Percentiles rank a stretch among this genome's conserved stretches.
phyloP scores from a whole-genome alignment of 2,329 filamentous ascomycete genomes.

The Scedosporium apiospermum region DNA sequence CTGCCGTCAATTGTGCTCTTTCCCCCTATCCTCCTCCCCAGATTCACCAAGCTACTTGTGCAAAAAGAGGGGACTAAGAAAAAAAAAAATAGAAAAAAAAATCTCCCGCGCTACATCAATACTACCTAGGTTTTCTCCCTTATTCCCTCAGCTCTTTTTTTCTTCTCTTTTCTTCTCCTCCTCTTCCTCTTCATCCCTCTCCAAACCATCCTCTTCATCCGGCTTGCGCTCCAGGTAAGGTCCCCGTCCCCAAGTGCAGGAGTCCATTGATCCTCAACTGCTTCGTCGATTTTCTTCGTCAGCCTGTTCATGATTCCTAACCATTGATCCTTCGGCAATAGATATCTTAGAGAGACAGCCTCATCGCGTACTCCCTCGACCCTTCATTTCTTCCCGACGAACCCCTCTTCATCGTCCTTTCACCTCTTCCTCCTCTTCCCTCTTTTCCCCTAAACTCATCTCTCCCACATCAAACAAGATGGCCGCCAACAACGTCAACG shows the following conservation, averaged over 20 bases:
- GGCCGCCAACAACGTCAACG: slow-evolving; percentile 39
- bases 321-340: neutral
- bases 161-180: slow-evolving; percentile 14
- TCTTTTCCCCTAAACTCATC: slow-evolving; percentile 8
- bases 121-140: neutral
- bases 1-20: neutral
- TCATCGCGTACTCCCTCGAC: neutral
- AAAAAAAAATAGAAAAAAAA: neutral
- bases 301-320: neutral
- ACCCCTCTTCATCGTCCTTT: slow-evolving; percentile 9
- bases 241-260: neutral
- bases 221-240: slow-evolving; percentile 3
- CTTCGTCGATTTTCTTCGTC: neutral
- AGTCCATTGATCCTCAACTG: neutral
- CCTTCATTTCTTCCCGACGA: slow-evolving; percentile 13
- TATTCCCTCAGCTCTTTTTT: slow-evolving; percentile 6
- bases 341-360: neutral
- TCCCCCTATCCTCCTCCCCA: neutral
- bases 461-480: slow-evolving; percentile 37
- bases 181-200: slow-evolving; percentile 9
- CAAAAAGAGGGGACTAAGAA: neutral
- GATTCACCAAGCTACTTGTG: neutral
- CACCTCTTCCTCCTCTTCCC: slow-evolving; percentile 4
- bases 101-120: slow-evolving; percentile 2
- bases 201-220: neutral